phyloP scores from a whole-genome alignment of 805 yeast genomes.

The Kodamaea kaohsiungensis region DNA sequence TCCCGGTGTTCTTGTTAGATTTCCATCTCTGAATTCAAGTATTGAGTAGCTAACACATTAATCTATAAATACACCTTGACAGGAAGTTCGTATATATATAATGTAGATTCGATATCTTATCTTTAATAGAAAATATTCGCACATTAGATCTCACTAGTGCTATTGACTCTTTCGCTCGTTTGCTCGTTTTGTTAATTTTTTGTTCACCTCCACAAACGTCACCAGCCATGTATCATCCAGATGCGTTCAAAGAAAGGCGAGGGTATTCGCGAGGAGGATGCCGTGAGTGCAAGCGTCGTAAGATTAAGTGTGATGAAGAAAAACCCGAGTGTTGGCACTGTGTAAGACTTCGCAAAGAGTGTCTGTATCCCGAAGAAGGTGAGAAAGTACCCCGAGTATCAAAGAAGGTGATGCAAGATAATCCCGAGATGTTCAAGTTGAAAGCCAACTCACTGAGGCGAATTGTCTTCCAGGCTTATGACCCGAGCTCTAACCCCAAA shows the following conservation, averaged over 20 bases:
- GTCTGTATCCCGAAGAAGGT: conserved; percentile 38
- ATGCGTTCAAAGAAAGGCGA: conserved; percentile 6
- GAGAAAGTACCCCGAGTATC: conserved; percentile 36
- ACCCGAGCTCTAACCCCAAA: conserved; percentile 2
- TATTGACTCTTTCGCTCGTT: neutral
- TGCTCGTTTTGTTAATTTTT: neutral
- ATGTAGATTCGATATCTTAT: too few species aligned
- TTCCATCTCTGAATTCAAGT: too few species aligned
- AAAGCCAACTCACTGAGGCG: neutral
- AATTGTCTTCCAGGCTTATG: conserved; percentile 6
- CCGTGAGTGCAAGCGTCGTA: conserved; percentile 43
- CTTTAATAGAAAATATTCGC: too few species aligned
- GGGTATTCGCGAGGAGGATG: conserved; percentile 43
- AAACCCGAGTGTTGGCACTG: conserved; percentile 36
- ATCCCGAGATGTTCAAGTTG: conserved; percentile 5
- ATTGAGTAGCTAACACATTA: too few species aligned
- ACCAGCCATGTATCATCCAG: neutral
- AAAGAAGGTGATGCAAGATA: conserved; percentile 6
- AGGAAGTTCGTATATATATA: too few species aligned
- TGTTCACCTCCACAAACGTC: neutral
- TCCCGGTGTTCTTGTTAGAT: too few species aligned
- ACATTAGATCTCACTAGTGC: neutral
- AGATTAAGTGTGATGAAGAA: conserved; percentile 42
- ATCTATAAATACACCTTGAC: too few species aligned
- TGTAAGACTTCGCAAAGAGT: conserved; percentile 30